Conservation (phyloP, 2,329 filamentous ascomycete genomes). For the Colletotrichum sp. region DNA sequence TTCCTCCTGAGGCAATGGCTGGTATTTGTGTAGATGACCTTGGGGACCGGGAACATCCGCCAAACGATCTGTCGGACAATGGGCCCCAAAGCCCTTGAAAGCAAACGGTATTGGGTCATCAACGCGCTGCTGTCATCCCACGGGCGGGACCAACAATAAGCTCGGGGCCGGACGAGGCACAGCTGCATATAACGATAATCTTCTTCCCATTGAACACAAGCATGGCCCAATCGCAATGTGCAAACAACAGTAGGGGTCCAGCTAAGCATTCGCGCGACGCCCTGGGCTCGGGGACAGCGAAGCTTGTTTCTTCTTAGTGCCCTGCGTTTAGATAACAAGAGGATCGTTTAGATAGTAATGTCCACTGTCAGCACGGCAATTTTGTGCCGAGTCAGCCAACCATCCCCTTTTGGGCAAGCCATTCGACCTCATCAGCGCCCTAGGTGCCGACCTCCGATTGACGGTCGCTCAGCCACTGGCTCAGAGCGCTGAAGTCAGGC, state of each 20-base stretch:
- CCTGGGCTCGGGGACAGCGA: neutral
- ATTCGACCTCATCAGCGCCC: neutral
- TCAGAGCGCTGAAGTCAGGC: neutral
- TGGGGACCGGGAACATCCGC: neutral
- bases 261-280: neutral
- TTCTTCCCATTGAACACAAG: neutral
- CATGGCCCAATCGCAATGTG: neutral
- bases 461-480: neutral
- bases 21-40: neutral
- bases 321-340: neutral
- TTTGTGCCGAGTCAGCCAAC: neutral
- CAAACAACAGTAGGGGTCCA: neutral
- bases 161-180: neutral
- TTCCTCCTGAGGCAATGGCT: neutral
- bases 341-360: neutral
- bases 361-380: neutral
- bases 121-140: neutral
- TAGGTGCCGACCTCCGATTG: neutral
- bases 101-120: neutral
- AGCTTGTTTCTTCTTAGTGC: slow-evolving; percentile 18
- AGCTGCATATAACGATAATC: neutral
- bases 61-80: neutral
- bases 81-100: neutral
- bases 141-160: neutral
- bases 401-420: neutral